Percentiles rank a stretch among this genome's conserved stretches.
These are phyloP conservation scores for Marchantia paleacea DNA, from an alignment of 225 moss, liverwort and hornwort genomes.

Conservation along the genomic window DNA sequence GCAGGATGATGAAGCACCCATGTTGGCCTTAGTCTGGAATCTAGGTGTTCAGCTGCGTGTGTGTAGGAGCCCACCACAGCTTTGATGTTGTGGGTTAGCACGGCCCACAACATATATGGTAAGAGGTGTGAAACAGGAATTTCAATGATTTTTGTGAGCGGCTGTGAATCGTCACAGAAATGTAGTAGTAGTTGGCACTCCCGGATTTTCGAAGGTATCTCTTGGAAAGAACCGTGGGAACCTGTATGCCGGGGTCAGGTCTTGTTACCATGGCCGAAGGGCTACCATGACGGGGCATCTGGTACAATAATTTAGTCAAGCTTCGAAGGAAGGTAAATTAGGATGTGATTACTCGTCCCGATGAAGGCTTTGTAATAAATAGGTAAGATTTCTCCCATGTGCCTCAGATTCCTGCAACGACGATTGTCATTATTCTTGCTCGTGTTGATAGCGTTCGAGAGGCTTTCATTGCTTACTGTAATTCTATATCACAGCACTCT, in stretches of 20 bases:
- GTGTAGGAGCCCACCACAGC: conserved; percentile 15
- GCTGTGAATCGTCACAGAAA: conserved; percentile 12
- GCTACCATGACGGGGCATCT: conserved; percentile 16
- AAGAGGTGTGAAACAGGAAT: conserved; percentile 29
- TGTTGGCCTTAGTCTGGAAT: background rate
- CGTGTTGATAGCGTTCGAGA: background rate
- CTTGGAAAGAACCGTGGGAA: conserved; percentile 28
- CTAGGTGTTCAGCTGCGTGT: conserved; percentile 32
- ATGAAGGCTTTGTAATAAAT: conserved; percentile 35
- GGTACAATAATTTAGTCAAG: conserved; percentile 32
- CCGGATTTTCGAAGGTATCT: conserved; percentile 21
- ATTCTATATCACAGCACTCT: background rate
- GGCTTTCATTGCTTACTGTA: background rate
- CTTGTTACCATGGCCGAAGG: conserved; percentile 11
- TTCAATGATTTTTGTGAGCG: conserved; percentile 21
- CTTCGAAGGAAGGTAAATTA: conserved; percentile 20
- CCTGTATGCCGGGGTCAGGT: conserved; percentile 18
- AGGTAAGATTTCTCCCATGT: conserved; percentile 11
- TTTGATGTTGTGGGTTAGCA: conserved; percentile 27
- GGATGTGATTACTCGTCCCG: conserved; percentile 28
- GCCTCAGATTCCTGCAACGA: background rate
- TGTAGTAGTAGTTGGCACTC: conserved; percentile 19
- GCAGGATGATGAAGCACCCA: conserved; percentile 29
- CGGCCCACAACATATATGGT: conserved; percentile 19
- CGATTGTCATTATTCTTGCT: background rate